phyloP scores from a whole-genome alignment of 495 filamentous ascomycete species.

The Niebla homalea region DNA sequence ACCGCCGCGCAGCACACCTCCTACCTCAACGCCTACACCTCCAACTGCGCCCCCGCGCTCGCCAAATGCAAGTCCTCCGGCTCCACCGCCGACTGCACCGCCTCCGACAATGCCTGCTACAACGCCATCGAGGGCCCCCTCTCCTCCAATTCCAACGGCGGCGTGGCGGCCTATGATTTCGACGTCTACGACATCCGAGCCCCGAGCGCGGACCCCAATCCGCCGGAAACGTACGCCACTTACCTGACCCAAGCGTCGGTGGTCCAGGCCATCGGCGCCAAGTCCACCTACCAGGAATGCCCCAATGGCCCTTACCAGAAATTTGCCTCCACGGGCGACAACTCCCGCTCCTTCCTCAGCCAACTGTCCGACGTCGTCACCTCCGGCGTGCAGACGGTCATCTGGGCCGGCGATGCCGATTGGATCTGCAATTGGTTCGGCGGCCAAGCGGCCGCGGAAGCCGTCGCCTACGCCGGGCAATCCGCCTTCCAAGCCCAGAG shows the following conservation, averaged over 20 bases:
- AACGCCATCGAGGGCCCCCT: constrained; percentile 31
- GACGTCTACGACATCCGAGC: constrained; percentile 40
- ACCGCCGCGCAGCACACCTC: constrained; percentile 25
- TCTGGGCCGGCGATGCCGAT: constrained; percentile 46
- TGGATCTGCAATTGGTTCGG: constrained; percentile 47
- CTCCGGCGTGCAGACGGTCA: constrained; percentile 32
- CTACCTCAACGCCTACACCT: constrained; percentile 27
- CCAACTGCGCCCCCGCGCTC: constrained; percentile 28
- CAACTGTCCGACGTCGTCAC: constrained; percentile 34
- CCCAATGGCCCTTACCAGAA: constrained; percentile 25
- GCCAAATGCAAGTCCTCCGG: constrained; percentile 25
- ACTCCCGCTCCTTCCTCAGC: constrained; percentile 33
- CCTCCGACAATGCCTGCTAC: constrained; percentile 32
- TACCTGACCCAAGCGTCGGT: constrained; percentile 31
- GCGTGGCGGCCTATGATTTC: constrained; percentile 31
- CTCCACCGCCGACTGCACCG: constrained; percentile 26
- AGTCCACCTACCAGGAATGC: constrained; percentile 34
- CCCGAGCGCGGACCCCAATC: constrained; percentile 30
- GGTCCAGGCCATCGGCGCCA: constrained; percentile 37
- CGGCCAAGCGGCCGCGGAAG: constrained; percentile 29
- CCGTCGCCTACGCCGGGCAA: constrained; percentile 25
- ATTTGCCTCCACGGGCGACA: constrained; percentile 35
- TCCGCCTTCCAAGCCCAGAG: constrained; percentile 25
- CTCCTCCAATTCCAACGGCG: constrained; percentile 22
- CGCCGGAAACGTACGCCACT: constrained; percentile 32